Evolutionary conservation across 192 early-diverging fungal species (phyloP).

Genomic region (Rhizophagus sp.): DNA sequence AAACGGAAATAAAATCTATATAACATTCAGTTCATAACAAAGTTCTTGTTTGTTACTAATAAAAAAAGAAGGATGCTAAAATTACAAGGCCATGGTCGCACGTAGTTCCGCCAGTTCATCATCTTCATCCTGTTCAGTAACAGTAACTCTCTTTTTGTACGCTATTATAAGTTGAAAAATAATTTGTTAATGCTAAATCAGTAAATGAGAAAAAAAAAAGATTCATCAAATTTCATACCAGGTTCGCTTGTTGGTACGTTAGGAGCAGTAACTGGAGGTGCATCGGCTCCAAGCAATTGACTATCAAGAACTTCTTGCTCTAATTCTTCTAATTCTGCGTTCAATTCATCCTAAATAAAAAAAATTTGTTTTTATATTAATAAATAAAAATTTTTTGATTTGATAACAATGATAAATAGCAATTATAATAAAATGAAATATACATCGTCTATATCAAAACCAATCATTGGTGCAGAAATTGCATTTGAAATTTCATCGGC

Average conservation of each 20-base stretch:
- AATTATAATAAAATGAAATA: slow-evolving; percentile 13
- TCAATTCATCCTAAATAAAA: slow-evolving; percentile 71
- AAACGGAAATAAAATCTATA: no score
- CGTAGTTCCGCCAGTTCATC: slow-evolving; percentile 77
- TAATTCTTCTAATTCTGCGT: slow-evolving; percentile 85
- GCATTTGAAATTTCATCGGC: slow-evolving; percentile 94
- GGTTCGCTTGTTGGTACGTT: slow-evolving; percentile 63
- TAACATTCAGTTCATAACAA: no score
- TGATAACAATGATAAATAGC: not conserved
- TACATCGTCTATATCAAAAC: slow-evolving; percentile 87
- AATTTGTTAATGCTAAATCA: not conserved
- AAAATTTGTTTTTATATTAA: not conserved
- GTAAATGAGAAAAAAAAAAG: not conserved
- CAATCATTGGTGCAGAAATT: slow-evolving; percentile 89
- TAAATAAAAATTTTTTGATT: not conserved
- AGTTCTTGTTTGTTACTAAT: not conserved
- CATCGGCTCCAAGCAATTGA: slow-evolving; percentile 74
- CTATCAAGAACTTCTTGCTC: slow-evolving; percentile 93
- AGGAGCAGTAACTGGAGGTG: slow-evolving; percentile 59
- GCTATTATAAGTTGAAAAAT: slow-evolving; percentile 32
- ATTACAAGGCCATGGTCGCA: slow-evolving; percentile 77
- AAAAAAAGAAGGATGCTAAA: not conserved
- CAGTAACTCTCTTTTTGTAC: slow-evolving; percentile 37
- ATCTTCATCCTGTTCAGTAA: slow-evolving; percentile 70
- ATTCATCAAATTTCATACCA: slow-evolving; percentile 48